phyloP scores from a whole-genome alignment of 1,284 basidiomycete species.

The Moesziomyces globuligerus region DNA sequence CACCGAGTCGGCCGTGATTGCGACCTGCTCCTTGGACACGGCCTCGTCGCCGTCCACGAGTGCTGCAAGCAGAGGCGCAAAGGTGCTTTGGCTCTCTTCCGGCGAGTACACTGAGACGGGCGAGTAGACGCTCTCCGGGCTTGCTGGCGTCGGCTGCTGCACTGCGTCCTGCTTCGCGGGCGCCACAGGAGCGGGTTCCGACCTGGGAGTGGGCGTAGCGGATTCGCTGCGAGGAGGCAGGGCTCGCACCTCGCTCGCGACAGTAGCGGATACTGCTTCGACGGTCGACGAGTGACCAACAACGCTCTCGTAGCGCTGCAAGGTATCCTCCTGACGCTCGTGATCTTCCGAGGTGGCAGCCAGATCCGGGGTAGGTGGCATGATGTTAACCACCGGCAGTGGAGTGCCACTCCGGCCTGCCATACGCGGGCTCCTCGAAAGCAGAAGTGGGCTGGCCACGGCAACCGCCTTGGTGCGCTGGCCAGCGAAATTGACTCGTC shows the following conservation, averaged over 20 bases:
- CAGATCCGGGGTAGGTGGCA: conserved; percentile 62
- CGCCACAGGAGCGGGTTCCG: background rate
- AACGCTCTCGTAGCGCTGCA: conserved; percentile 11
- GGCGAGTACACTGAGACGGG: conserved; percentile 41
- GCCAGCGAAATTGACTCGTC: conserved; percentile 45
- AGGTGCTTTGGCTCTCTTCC: conserved; percentile 8
- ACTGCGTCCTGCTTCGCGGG: background rate
- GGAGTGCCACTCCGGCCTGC: conserved; percentile 19
- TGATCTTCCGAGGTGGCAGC: conserved; percentile 21
- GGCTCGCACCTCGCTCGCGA: background rate
- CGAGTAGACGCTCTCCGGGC: conserved; percentile 49
- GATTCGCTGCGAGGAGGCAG: conserved; percentile 19
- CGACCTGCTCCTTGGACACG: conserved; percentile 25
- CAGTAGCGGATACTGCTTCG: background rate
- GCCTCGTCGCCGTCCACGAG: conserved; percentile 12
- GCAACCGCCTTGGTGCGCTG: conserved; percentile 45
- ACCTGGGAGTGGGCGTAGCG: conserved; percentile 15
- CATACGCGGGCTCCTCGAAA: conserved; percentile 36
- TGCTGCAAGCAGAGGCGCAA: conserved; percentile 28
- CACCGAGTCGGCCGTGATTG: conserved; percentile 25
- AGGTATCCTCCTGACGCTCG: conserved; percentile 14
- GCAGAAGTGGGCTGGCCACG: conserved; percentile 48
- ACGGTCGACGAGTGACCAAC: conserved; percentile 5
- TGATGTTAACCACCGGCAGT: conserved; percentile 56
- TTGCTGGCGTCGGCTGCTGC: conserved; percentile 8